Evolutionary conservation across 306 rosid genomes (phyloP).

Genomic region (Prunus mongolica): DNA sequence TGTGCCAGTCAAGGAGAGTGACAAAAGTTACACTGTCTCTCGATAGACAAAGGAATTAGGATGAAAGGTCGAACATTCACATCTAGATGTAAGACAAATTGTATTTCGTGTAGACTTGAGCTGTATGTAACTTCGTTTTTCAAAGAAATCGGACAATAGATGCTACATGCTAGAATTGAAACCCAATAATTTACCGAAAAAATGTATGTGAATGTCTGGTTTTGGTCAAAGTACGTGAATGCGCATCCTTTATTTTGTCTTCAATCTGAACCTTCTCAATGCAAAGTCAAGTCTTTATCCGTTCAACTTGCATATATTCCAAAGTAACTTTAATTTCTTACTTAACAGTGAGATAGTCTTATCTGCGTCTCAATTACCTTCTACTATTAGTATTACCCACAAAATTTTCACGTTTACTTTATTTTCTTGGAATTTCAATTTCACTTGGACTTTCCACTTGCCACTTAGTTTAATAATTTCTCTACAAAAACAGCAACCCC

Average conservation of each 20-base stretch:
- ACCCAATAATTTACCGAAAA: too few relatives aligned
- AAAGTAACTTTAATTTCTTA: neutral
- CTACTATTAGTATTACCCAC: neutral
- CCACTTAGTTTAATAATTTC: neutral
- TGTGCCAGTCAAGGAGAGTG: too few relatives aligned
- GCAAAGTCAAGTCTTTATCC: neutral
- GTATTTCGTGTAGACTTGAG: neutral
- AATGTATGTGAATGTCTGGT: neutral
- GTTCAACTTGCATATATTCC: neutral
- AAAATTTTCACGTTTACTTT: neutral
- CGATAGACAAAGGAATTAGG: rapidly evolving
- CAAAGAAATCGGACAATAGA: neutral
- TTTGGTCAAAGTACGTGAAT: neutral
- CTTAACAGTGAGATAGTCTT: neutral
- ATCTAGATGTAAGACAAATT: too few relatives aligned
- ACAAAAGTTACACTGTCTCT: too few relatives aligned
- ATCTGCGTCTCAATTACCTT: neutral
- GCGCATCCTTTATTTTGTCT: neutral
- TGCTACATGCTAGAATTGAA: neutral
- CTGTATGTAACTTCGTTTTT: neutral
- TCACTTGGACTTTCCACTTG: neutral
- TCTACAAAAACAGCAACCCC: neutral
- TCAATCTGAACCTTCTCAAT: neutral
- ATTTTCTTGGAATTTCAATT: neutral
- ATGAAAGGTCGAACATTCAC: too few relatives aligned